Conservation (phyloP, 192 early-diverging fungal genomes). For the Entomortierella beljakovae region DNA sequence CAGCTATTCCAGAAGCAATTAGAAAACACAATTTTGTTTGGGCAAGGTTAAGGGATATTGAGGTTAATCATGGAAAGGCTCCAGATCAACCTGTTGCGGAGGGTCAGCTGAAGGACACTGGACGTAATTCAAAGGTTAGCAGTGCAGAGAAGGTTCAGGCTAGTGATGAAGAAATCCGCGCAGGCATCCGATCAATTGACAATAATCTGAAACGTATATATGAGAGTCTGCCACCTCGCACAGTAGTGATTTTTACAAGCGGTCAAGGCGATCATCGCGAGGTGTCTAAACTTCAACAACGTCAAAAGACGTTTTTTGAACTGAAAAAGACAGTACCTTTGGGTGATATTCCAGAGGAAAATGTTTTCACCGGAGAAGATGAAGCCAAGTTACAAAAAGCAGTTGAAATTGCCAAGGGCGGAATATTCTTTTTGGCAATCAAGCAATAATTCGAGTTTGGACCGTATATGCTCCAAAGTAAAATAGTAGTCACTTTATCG, state of each 20-base stretch:
- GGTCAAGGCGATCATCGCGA: constrained; percentile 53
- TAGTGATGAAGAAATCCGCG: constrained; percentile 26
- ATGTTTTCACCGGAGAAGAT: constrained; percentile 37
- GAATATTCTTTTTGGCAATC: constrained; percentile 40
- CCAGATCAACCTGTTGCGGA: neutral
- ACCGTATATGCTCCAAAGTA: no score
- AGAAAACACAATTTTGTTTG: constrained; percentile 42
- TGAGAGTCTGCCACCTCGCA: constrained; percentile 39
- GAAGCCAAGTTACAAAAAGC: constrained; percentile 29
- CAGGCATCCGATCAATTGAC: constrained; percentile 44
- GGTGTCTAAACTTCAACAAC: constrained; percentile 43
- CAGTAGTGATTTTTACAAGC: constrained; percentile 55
- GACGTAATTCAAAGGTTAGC: constrained; percentile 28
- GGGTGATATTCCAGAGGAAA: constrained; percentile 40
- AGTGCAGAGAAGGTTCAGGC: constrained; percentile 44
- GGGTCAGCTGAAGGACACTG: constrained; percentile 26
- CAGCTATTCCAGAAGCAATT: constrained; percentile 35
- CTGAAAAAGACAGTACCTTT: constrained; percentile 27
- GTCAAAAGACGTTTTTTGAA: constrained; percentile 44
- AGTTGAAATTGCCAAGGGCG: constrained; percentile 40
- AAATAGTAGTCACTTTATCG: no score
- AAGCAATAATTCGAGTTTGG: constrained; percentile 10
- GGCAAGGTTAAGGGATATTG: constrained; percentile 46
- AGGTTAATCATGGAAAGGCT: constrained; percentile 48
- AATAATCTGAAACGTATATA: constrained; percentile 43